Evolutionary conservation across 73 alveolate genomes (phyloP).

Genomic region (Breviolum minutum): DNA sequence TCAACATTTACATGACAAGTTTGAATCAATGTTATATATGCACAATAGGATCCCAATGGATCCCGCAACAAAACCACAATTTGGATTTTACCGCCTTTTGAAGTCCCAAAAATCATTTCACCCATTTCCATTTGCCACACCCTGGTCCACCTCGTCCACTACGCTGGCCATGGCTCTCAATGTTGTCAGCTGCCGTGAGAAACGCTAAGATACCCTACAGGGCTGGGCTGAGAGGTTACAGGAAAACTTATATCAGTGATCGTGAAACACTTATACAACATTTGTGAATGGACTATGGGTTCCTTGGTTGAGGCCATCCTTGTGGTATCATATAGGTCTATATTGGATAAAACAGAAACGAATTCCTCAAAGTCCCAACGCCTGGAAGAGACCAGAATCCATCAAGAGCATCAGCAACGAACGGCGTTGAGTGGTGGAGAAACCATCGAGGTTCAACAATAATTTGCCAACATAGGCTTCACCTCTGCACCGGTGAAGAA

Average conservation of each 20-base stretch:
- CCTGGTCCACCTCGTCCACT: constrained; percentile 27
- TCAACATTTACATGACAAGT: too few relatives aligned
- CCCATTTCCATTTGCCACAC: too few relatives aligned
- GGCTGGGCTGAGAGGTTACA: not conserved
- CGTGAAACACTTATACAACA: too few relatives aligned
- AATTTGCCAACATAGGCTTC: constrained; percentile 75
- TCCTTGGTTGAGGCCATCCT: not conserved
- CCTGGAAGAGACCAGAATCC: constrained; percentile 82
- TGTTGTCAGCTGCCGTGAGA: constrained; percentile 14
- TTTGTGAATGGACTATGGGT: not conserved
- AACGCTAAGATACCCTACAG: constrained; percentile 63
- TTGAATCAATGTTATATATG: too few relatives aligned
- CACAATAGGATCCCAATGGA: too few relatives aligned
- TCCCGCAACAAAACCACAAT: too few relatives aligned
- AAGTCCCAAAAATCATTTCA: too few relatives aligned
- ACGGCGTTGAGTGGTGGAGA: not conserved
- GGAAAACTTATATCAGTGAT: not conserved
- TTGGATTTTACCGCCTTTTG: too few relatives aligned
- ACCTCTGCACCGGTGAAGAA: not conserved
- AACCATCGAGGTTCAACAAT: constrained; percentile 14
- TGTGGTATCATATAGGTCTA: not conserved
- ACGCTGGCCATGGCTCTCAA: constrained; percentile 34
- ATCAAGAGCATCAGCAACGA: not conserved
- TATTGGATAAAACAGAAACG: too few relatives aligned
- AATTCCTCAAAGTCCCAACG: not conserved